Conservation (phyloP, 805 yeast genomes). For the Blastobotrys chiropterorum region DNA sequence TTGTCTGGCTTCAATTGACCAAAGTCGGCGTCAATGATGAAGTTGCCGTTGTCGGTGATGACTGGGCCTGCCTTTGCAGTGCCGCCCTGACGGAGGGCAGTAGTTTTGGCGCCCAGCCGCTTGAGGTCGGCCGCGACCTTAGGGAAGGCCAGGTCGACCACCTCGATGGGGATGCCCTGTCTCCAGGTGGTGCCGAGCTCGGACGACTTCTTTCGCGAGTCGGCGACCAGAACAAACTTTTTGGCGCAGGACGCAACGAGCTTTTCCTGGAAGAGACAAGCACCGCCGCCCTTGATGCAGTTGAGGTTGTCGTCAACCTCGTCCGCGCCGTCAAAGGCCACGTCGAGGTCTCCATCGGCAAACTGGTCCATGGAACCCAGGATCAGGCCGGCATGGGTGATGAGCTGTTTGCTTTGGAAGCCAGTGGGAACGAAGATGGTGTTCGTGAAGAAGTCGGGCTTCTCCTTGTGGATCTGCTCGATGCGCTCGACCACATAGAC, state of each 20-base stretch:
- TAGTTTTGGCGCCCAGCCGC: conserved; percentile 55
- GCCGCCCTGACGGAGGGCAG: conserved; percentile 76
- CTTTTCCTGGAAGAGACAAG: conserved; percentile 94
- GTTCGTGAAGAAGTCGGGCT: conserved; percentile 37
- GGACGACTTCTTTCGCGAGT: conserved; percentile 74
- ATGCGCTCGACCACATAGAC: conserved; percentile 94
- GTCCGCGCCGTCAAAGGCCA: conserved; percentile 98
- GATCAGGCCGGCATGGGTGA: conserved; percentile 69
- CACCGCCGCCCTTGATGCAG: conserved; percentile 98
- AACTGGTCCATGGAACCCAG: conserved; percentile 80
- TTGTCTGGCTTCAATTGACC: conserved; percentile 53
- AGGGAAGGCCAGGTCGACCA: conserved; percentile 81
- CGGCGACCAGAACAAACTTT: conserved; percentile 84
- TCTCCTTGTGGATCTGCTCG: conserved; percentile 49
- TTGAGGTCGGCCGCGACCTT: conserved; percentile 63
- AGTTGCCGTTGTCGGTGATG: conserved; percentile 92
- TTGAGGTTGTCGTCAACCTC: conserved; percentile 80
- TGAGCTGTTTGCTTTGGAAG: conserved; percentile 85
- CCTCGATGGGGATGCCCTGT: conserved; percentile 92
- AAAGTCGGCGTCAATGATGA: conserved; percentile 87
- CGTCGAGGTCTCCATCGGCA: conserved; percentile 59
- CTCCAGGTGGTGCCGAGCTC: conserved; percentile 75
- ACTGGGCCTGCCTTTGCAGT: conserved; percentile 95
- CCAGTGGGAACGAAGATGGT: conserved; percentile 93
- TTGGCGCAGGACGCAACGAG: conserved; percentile 77